Evolutionary conservation across 805 yeast species (phyloP), one percentile per base, ranked within the genome.

Genomic region (Blastobotrys muscicola): DNA sequence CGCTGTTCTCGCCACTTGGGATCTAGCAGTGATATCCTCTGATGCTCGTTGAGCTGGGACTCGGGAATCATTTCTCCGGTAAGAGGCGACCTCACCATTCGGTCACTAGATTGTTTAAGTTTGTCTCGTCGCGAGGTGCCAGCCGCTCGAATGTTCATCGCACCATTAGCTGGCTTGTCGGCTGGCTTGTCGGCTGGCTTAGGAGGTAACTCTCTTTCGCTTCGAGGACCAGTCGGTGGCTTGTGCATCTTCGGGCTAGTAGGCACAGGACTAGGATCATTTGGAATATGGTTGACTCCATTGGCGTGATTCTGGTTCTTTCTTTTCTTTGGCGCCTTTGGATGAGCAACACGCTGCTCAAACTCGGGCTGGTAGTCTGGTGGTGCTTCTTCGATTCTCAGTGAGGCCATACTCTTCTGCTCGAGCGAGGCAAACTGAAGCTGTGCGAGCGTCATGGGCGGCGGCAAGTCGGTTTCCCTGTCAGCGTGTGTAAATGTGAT

Each of bases 1-100:
- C 76, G 78, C 59, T 85, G 86, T 44, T 76, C 77, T 50, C 76
- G 72, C 63, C 84, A 85, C 50, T 75, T 69, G 2, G 96, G 95
- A 60, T 89, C 95, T 37, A 89, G 64, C 32, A 85, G 66, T 44
- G 82, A 66, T 11, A 78, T 73, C 46, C 75, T 73, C 51, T 89
- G 67, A 58, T 90, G 97, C 48, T 71, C 73, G 34, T 63, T 57
- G 56, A 82, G 85, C 49, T 80, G 67, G 35, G 71, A 69, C 52
- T 83, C 92, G 0, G 89, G 82, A 1, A 89, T 72, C 56, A 71
- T 54, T 53, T 77, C 72, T 1, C 80, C 80, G 0, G 95, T 84
- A 34, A 84, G 67, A n/a, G 96, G 96, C 57, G 95, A 85, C 49
- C 68, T 71, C 34, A 87, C 72, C 38, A 65, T 50, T 7, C 59